Evolutionary conservation across 805 yeast species (phyloP).

Genomic region (Starmera amethionina): DNA sequence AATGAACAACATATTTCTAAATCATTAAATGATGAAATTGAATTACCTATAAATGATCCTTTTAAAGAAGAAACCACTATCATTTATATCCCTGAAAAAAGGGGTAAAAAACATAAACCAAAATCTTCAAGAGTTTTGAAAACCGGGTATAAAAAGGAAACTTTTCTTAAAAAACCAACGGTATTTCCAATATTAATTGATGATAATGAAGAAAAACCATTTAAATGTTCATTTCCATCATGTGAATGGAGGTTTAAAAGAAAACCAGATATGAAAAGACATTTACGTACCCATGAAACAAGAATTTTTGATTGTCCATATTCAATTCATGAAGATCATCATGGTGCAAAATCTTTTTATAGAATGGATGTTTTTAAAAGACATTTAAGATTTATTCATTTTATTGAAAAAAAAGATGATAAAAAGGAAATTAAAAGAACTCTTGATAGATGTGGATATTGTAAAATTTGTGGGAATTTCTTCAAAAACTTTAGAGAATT

Average conservation of each 20-base stretch:
- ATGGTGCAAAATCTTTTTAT: conserved; percentile 68
- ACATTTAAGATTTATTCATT: conserved; percentile 63
- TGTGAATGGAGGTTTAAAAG: conserved; percentile 68
- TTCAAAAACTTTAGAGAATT: conserved; percentile 47
- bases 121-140: neutral
- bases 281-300: conserved; percentile 51
- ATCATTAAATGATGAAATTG: neutral
- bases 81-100: neutral
- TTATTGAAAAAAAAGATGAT: conserved; percentile 32
- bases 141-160: neutral
- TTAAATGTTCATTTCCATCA: conserved; percentile 24
- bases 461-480: conserved; percentile 51
- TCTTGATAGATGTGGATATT: conserved; percentile 42
- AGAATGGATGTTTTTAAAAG: conserved; percentile 68
- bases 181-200: neutral
- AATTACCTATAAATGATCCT: neutral
- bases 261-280: conserved; percentile 61
- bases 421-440: conserved; percentile 30
- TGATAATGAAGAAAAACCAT: conserved; percentile 16
- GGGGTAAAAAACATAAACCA: neutral
- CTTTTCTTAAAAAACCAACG: neutral
- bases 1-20: neutral
- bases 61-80: neutral
- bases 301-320: conserved; percentile 68
- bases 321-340: conserved; percentile 65